phyloP scores from a whole-genome alignment of 2,329 filamentous ascomycete species.

The Orbilia brochopaga region DNA sequence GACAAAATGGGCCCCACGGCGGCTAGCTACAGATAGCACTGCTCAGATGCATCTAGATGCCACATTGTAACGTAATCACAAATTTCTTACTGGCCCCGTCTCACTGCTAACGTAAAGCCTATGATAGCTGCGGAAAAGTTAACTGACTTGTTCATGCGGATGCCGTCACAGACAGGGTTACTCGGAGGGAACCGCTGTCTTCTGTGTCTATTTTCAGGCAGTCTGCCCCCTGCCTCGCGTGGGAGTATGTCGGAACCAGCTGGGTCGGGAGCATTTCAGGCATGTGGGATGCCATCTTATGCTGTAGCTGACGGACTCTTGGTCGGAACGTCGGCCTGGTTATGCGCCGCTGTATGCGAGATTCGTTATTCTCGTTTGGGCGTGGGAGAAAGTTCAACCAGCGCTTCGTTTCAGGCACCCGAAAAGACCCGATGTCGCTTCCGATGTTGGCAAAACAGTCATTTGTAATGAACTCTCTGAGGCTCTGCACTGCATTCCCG shows the following conservation, averaged over 20 bases:
- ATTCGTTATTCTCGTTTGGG: no score
- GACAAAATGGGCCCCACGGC: constrained; percentile 4
- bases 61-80: constrained; percentile 40
- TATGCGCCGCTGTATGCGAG: background rate
- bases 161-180: constrained; percentile 15
- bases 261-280: constrained; percentile 22
- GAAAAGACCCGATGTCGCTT: constrained; percentile 9
- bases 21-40: background rate
- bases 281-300: background rate
- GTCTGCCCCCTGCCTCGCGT: constrained; percentile 5
- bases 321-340: background rate
- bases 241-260: constrained; percentile 7
- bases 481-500: background rate
- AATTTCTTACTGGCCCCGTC: constrained; percentile 4
- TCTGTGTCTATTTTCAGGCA: constrained; percentile 39
- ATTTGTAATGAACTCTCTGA: background rate
- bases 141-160: background rate
- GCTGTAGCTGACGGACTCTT: no score
- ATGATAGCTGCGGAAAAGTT: background rate
- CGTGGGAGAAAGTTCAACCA: no score
- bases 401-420: background rate
- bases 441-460: background rate
- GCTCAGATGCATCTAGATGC: constrained; percentile 22
- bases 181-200: constrained; percentile 36
- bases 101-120: background rate